These are phyloP conservation scores for Bjerkandera adusta DNA, from an alignment of 1,284 basidiomycete genomes.

Conservation along the genomic window DNA sequence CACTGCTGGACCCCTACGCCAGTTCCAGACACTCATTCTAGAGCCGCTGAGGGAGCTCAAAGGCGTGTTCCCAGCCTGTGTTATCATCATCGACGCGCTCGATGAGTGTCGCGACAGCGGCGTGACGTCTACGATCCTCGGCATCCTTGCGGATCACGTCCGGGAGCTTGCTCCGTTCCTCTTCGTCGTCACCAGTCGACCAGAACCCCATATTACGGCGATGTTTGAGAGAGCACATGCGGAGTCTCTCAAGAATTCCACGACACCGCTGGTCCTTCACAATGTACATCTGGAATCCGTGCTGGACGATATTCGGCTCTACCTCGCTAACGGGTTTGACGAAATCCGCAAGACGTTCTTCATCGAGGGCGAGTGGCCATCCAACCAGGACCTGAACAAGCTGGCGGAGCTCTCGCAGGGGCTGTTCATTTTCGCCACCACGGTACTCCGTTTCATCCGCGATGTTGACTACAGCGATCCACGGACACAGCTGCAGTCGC, in stretches of 20 bases:
- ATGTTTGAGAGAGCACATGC: background rate
- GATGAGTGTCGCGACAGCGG: conserved; percentile 1
- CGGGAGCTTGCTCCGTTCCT: background rate
- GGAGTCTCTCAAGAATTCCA: background rate
- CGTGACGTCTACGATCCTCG: conserved; percentile 6
- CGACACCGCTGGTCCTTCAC: background rate
- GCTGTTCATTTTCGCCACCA: conserved; percentile 2
- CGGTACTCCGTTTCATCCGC: conserved; percentile 9
- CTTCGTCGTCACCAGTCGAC: background rate
- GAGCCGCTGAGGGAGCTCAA: conserved; percentile 7
- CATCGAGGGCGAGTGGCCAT: background rate
- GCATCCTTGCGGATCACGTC: background rate
- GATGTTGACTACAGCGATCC: background rate
- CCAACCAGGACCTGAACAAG: background rate
- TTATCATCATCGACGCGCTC: background rate
- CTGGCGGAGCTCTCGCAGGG: background rate
- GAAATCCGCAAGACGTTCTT: background rate
- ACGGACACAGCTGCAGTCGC: background rate
- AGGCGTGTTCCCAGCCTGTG: background rate
- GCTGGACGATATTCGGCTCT: background rate
- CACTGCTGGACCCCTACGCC: background rate
- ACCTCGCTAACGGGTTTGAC: background rate
- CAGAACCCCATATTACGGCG: conserved; percentile 8
- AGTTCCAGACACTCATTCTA: conserved; percentile 10
- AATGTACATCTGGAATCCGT: background rate